Evolutionary conservation across 805 yeast genomes (phyloP).

Genomic region (Candida insectalens): DNA sequence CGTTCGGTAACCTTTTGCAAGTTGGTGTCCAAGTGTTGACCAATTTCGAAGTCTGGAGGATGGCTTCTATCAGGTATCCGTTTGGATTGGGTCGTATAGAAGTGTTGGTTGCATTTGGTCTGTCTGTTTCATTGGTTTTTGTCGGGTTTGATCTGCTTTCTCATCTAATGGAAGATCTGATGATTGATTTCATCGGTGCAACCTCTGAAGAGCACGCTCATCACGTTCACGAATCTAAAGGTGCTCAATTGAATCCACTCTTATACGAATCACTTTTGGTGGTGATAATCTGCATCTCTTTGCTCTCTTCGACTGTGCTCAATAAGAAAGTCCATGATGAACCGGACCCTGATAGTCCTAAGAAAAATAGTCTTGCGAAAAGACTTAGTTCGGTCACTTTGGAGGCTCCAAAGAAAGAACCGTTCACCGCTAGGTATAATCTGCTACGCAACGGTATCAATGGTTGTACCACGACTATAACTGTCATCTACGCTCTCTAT

Average conservation of each 20-base stretch:
- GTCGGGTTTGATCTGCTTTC: slow-evolving; percentile 86
- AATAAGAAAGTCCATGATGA: slow-evolving; percentile 6
- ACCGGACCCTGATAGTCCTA: slow-evolving; percentile 1
- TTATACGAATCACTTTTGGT: slow-evolving; percentile 24
- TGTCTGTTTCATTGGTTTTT: slow-evolving; percentile 75
- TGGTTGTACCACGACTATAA: slow-evolving; percentile 36
- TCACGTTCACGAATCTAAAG: slow-evolving; percentile 18
- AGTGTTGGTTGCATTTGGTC: slow-evolving; percentile 78
- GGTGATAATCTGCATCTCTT: slow-evolving; percentile 16
- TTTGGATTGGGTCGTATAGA: slow-evolving; percentile 92
- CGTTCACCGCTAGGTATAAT: slow-evolving; percentile 1
- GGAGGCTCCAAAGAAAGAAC: slow-evolving; percentile 14
- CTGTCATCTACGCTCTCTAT: slow-evolving; percentile 24
- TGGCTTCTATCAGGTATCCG: slow-evolving; percentile 73
- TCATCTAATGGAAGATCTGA: slow-evolving; percentile 74
- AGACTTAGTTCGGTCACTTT: slow-evolving; percentile 19
- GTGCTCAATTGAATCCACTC: slow-evolving; percentile 12
- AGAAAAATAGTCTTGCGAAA: slow-evolving; percentile 6
- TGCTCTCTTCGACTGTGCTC: slow-evolving; percentile 22
- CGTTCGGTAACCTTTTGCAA: slow-evolving; percentile 62
- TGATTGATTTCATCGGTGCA: slow-evolving; percentile 29
- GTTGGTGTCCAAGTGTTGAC: slow-evolving; percentile 71
- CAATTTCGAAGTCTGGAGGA: slow-evolving; percentile 90
- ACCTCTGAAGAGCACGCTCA: slow-evolving; percentile 8
- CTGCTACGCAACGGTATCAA: slow-evolving; percentile 12